Evolutionary conservation across 352 stramenopile species (phyloP), one percentile per base, ranked within the genome.

Genomic region (Phytophthora foliorum): DNA sequence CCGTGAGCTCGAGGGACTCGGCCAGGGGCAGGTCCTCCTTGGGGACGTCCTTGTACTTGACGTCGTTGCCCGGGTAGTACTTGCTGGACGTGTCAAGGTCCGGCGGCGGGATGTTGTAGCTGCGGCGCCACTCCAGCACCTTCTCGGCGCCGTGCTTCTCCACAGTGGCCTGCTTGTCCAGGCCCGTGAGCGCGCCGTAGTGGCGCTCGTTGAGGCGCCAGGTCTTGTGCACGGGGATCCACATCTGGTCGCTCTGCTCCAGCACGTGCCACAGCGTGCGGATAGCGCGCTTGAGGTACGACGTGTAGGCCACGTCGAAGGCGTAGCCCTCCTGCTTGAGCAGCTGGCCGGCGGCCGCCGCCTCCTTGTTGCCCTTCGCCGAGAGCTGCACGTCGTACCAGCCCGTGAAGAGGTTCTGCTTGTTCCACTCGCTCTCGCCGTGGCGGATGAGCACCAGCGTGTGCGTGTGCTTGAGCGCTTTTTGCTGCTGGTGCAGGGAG

Each of bases 61-160:
- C 73, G 63, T 99, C 96, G 54, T 95, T 89, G 56, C 93, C 91
- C 4, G 93, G 95, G 74, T 96, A 98, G 78, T 97, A 97, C 69
- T 91, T 75, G 74, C 97, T 97, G 52, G 84, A 69, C 49, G 81
- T 98, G 89, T 77, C 94, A 7, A 99, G 86, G 46, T 87, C 72
- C 31, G 98, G 98, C 21, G 98, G 98, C 57, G 98, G 97, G 67
- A 99, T 98, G 84, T 99, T 97, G 85, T 99, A 99, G 72, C 88
- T 98, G 58, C 98, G 90, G 67, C 98, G 87, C 98, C 98, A 99
- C 67, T 99, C 80, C 56, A 97, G 90, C 52, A 99, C 97, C 55
- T 98, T 78, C 29, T 98, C 94, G 42, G 94, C 83, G 31, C 96
- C 94, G 52, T 98, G 83, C 72, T 98, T 91, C 58, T 94, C 79